A percentile compares a stretch with the other conserved stretches of the same genome.
phyloP scores from a whole-genome alignment of 257 asterid genomes.

The Jasminum sambac region DNA sequence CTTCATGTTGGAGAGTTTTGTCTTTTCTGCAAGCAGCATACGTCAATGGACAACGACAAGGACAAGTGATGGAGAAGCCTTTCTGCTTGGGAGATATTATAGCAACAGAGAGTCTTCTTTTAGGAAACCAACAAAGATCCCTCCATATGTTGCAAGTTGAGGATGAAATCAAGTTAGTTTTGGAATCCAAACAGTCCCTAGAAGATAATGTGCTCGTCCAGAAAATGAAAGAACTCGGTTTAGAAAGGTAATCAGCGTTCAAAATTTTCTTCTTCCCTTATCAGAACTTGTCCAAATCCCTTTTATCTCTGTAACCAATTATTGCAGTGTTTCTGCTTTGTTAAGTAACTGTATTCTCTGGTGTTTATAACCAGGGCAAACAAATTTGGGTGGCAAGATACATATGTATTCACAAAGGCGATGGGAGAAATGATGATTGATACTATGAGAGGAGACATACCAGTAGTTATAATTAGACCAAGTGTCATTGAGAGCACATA shows the following conservation, averaged over 20 bases:
- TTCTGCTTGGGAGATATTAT: slow-evolving; percentile 69
- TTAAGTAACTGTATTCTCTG: neutral
- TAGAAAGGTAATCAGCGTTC: slow-evolving; percentile 55
- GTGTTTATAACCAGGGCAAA: slow-evolving; percentile 61
- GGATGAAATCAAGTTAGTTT: slow-evolving; percentile 73
- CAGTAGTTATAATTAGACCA: slow-evolving; percentile 85
- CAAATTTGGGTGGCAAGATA: slow-evolving; percentile 98
- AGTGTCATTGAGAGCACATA: slow-evolving; percentile 97
- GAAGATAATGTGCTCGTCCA: slow-evolving; percentile 46
- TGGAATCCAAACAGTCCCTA: slow-evolving; percentile 54
- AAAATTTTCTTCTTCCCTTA: no score
- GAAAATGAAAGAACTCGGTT: slow-evolving; percentile 76
- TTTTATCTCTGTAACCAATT: no score
- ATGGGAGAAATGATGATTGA: slow-evolving; percentile 99
- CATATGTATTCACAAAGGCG: slow-evolving; percentile 91
- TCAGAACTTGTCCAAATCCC: neutral
- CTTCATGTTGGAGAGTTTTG: neutral
- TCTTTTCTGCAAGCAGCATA: slow-evolving; percentile 55
- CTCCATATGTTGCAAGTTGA: slow-evolving; percentile 59
- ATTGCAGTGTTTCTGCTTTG: no score
- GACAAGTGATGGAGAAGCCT: slow-evolving; percentile 78
- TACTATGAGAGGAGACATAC: slow-evolving; percentile 66
- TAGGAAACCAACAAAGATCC: slow-evolving; percentile 33
- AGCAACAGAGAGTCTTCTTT: slow-evolving; percentile 46
- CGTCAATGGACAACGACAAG: slow-evolving; percentile 91